Percentiles rank a stretch among this genome's conserved stretches.
Evolutionary conservation across 164 flowering plant genomes (phyloP).

Genomic region (Malania oleifera): DNA sequence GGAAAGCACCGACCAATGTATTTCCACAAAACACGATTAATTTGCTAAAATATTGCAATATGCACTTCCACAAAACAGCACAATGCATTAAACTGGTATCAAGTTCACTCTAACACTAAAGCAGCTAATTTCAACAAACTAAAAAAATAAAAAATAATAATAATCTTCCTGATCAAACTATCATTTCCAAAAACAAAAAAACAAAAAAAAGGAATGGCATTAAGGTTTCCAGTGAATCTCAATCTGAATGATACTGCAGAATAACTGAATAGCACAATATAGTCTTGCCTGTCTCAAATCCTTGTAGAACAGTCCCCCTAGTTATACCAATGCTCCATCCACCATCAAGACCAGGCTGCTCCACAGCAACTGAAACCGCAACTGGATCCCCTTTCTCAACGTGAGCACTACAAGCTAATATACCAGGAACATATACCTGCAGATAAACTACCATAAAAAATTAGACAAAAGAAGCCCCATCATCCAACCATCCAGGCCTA

Average conservation of each 20-base stretch:
- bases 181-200: no score
- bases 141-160: no score
- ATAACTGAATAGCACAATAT: neutral
- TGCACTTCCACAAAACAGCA: no score
- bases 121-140: no score
- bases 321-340: constrained; percentile 84
- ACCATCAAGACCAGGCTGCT: constrained; percentile 61
- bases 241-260: neutral
- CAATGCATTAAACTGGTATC: no score
- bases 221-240: neutral
- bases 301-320: constrained; percentile 84
- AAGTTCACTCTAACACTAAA: no score
- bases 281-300: constrained; percentile 57
- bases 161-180: no score
- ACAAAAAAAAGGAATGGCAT: neutral
- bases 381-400: constrained; percentile 89
- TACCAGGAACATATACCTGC: constrained; percentile 95
- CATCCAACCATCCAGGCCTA: no score
- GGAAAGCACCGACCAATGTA: no score
- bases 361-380: constrained; percentile 92
- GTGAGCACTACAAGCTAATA: constrained; percentile 93
- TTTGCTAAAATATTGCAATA: no score
- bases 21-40: no score
- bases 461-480: neutral
- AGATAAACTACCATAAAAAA: constrained; percentile 7